phyloP scores from a whole-genome alignment of 768 basidiomycete species.

The Naematelia encephala region DNA sequence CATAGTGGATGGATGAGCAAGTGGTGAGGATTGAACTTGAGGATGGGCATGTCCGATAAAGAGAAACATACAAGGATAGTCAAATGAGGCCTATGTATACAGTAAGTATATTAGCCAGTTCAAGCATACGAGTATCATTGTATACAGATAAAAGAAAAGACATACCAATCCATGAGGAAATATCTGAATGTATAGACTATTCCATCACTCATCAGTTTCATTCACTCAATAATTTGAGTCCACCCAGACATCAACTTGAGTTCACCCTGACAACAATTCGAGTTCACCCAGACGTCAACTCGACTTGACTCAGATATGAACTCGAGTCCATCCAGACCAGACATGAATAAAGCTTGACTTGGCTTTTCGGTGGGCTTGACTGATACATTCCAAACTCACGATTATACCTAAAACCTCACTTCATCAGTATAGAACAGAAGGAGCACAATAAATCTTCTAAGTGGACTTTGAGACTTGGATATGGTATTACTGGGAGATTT shows the following conservation, averaged over 20 bases:
- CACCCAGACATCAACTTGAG: not conserved
- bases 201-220: not conserved
- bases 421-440: too few species aligned
- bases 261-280: not conserved
- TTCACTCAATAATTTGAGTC: too few species aligned
- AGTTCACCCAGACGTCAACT: too few species aligned
- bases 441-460: too few species aligned
- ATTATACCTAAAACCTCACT: constrained; percentile 34
- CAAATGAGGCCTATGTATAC: constrained; percentile 70
- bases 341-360: too few species aligned
- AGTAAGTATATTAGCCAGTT: not conserved
- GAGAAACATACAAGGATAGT: constrained; percentile 59
- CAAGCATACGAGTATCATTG: too few species aligned
- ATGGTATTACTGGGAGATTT: not conserved
- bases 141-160: too few species aligned
- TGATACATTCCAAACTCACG: constrained; percentile 27
- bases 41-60: not conserved
- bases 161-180: constrained; percentile 93
- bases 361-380: too few species aligned
- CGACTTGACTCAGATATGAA: too few species aligned
- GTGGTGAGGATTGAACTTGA: too few species aligned
- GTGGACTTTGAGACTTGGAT: not conserved
- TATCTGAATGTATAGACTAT: constrained; percentile 83
- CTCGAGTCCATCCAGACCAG: too few species aligned
- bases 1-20: too few species aligned